Conservation (phyloP, 2,329 filamentous ascomycete genomes). For the Paraphaeosphaeria minitans region DNA sequence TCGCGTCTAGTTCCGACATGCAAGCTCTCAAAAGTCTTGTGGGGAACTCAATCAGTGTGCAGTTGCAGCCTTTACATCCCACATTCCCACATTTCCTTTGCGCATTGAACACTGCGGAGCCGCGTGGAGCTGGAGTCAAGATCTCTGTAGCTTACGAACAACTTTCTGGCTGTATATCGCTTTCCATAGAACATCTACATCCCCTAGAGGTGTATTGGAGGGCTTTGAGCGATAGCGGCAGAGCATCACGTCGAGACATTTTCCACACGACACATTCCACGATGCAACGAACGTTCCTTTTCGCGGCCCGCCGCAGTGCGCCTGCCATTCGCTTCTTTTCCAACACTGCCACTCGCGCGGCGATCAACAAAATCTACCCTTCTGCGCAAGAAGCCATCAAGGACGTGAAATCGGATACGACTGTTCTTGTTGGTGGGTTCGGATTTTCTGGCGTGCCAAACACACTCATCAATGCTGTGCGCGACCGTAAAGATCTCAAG, state of each 20-base stretch:
- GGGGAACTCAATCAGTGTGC: slow-evolving; percentile 35
- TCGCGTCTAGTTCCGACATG: slow-evolving; percentile 30
- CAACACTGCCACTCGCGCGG: slow-evolving; percentile 35
- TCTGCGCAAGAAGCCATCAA: slow-evolving; percentile 47
- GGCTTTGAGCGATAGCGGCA: slow-evolving; percentile 4
- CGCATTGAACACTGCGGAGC: slow-evolving; percentile 24
- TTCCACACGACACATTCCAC: slow-evolving; percentile 13
- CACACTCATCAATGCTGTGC: slow-evolving; percentile 47
- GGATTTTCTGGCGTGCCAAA: slow-evolving; percentile 48
- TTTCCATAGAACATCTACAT: slow-evolving; percentile 3
- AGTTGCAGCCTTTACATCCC: slow-evolving; percentile 25
- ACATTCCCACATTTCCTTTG: slow-evolving; percentile 14
- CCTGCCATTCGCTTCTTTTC: slow-evolving; percentile 44
- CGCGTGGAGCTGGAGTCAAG: slow-evolving; percentile 14
- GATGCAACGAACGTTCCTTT: slow-evolving; percentile 44
- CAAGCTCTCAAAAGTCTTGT: slow-evolving; percentile 36
- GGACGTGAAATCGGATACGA: slow-evolving; percentile 46
- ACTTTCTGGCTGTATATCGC: neutral
- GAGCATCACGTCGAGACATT: neutral
- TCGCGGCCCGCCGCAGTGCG: slow-evolving; percentile 39
- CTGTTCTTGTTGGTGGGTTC: slow-evolving; percentile 46
- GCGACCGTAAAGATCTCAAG: slow-evolving; percentile 40
- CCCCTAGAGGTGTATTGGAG: neutral
- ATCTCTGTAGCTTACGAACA: slow-evolving; percentile 12
- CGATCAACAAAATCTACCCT: slow-evolving; percentile 48